Evolutionary conservation across 305 asterid genomes (phyloP), one percentile per base, ranked within the genome.

Genomic region (Withania somnifera): DNA sequence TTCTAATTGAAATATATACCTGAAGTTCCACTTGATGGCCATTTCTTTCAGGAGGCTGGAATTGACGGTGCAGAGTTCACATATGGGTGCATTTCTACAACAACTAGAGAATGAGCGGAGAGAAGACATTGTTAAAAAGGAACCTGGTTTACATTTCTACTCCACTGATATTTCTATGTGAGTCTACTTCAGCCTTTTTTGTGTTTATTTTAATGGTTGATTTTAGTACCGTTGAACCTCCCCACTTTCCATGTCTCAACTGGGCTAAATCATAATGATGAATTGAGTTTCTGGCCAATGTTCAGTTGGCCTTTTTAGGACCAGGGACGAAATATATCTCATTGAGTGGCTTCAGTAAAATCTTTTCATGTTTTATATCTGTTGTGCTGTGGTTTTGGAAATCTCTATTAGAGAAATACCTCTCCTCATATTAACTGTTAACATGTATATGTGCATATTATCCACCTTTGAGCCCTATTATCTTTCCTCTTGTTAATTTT

Each of bases 111-210:
- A 77, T 76, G 99, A 96, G 53, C 98, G 90, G 82, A 85, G 79
- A 87, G 88, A 87, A 84, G 90, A 89, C 82, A 84, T 93, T 85
- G 86, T 84, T 78, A 93, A 89, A 83, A 92, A 89, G 82, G 94
- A 89, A 77, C 88, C 94, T 5, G 94, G 95, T 71, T 83, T 96
- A 90, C 98, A 96, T 88, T 87, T 92, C 84, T 96, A 96, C 89
- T 94, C 98, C 79, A 92, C 86, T 84, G 99, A 96, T 87, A 90
- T 96, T 34, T 85, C 92, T 69, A 96, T 93, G 99, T 96, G 92
- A 91, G 99, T 87, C 66, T 68, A 47, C 9, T 54, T 22, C 47
- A 40, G 58, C 45, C 36, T 60, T 51, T n/a, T 63, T 34, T 22
- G 73, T 15, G 11, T 53, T 36, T 75, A 61, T 52, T 34, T 84